Evolutionary conservation across 2,329 filamentous ascomycete genomes (phyloP).

Genomic region (Neofusicoccum laricinum): DNA sequence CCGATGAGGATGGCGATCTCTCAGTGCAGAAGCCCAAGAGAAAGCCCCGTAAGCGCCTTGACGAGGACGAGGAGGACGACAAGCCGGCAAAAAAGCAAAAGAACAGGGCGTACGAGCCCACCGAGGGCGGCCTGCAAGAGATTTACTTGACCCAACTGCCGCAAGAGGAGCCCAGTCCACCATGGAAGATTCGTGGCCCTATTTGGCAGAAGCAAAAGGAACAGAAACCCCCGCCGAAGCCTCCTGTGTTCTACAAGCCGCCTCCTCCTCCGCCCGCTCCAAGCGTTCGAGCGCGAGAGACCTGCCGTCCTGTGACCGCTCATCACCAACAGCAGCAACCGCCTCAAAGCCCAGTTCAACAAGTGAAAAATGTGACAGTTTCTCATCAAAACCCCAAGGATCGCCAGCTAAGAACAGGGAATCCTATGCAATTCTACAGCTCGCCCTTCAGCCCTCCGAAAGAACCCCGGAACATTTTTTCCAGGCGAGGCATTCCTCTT

Average conservation of each 20-base stretch:
- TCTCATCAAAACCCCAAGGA: background rate
- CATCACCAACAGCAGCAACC: background rate
- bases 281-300: background rate
- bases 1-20: background rate
- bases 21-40: conserved; percentile 1
- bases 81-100: conserved; percentile 32
- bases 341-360: background rate
- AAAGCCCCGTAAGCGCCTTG: background rate
- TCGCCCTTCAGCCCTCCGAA: background rate
- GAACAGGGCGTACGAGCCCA: conserved; percentile 44
- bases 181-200: conserved; percentile 45
- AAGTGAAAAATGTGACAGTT: background rate
- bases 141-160: conserved; percentile 45
- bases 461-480: background rate
- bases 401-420: background rate
- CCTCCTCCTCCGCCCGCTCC: conserved; percentile 12
- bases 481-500: background rate
- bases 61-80: background rate
- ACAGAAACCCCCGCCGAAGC: conserved; percentile 20
- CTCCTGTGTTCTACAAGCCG: conserved; percentile 19
- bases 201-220: conserved; percentile 44
- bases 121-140: conserved; percentile 38
- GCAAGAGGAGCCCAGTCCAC: conserved; percentile 24
- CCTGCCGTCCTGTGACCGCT: background rate
- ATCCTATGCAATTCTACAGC: background rate